phyloP scores from a whole-genome alignment of 2,329 filamentous ascomycete genomes.

The Penicillium sp. region DNA sequence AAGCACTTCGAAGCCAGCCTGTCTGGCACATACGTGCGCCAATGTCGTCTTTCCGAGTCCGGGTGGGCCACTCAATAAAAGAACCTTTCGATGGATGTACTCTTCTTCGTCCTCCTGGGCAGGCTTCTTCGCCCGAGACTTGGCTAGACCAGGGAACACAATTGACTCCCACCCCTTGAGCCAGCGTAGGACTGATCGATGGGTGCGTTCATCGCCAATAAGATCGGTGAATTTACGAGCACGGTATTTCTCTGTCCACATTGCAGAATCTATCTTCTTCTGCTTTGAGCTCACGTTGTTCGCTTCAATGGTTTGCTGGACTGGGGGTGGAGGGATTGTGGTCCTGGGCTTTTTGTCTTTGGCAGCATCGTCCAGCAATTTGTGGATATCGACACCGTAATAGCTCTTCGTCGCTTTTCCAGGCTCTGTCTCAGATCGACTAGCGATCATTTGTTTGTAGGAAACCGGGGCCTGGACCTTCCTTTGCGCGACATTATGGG shows the following conservation, averaged over 20 bases:
- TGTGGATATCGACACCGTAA: constrained; percentile 90
- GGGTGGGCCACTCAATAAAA: constrained; percentile 87
- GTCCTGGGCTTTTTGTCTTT: constrained; percentile 49
- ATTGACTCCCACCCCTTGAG: constrained; percentile 90
- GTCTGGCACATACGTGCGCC: constrained; percentile 90
- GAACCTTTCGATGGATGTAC: constrained; percentile 77
- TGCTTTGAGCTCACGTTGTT: constrained; percentile 21
- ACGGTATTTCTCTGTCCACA: constrained; percentile 98
- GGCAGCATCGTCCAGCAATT: constrained; percentile 70
- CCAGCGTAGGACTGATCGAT: constrained; percentile 87
- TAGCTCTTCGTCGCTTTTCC: constrained; percentile 65
- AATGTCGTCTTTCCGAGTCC: constrained; percentile 94
- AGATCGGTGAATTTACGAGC: constrained; percentile 89
- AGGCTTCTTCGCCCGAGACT: constrained; percentile 55
- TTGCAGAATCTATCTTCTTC: constrained; percentile 36
- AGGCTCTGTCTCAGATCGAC: constrained; percentile 51
- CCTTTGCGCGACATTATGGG: constrained; percentile 46
- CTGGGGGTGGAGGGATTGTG: constrained; percentile 17
- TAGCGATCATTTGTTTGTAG: constrained; percentile 56
- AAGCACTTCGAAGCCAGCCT: constrained; percentile 93
- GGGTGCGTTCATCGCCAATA: constrained; percentile 90
- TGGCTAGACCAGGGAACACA: constrained; percentile 78
- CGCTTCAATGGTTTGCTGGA: constrained; percentile 38
- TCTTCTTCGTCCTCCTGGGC: constrained; percentile 60
- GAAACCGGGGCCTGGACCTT: constrained; percentile 38